These are phyloP conservation scores for Pneumocystis wakefieldiae DNA, from an alignment of 1,139 yeast genomes.

Conservation along the genomic window DNA sequence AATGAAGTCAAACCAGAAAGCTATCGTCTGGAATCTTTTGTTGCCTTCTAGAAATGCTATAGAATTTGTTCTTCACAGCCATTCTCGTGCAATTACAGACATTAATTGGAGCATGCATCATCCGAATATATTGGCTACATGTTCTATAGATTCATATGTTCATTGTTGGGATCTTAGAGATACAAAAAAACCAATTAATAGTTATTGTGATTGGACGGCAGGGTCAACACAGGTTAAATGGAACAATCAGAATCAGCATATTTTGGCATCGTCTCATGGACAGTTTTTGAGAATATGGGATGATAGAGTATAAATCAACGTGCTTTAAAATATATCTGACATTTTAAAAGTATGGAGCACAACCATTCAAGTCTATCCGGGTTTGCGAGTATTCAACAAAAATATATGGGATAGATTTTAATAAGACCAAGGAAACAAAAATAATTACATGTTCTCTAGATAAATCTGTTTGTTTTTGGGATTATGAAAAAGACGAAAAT, in stretches of 20 bases:
- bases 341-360: constrained; percentile 40
- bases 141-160: constrained; percentile 78
- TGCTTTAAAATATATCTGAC: neutral
- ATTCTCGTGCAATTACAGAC: constrained; percentile 86
- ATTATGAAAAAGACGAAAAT: constrained; percentile 31
- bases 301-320: constrained; percentile 28
- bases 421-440: constrained; percentile 40
- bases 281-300: constrained; percentile 77
- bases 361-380: constrained; percentile 49
- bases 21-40: constrained; percentile 80
- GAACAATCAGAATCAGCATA: constrained; percentile 62
- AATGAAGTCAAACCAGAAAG: constrained; percentile 63
- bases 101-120: constrained; percentile 78
- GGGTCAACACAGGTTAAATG: constrained; percentile 92
- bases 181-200: constrained; percentile 52
- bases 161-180: constrained; percentile 83
- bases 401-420: constrained; percentile 78
- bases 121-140: constrained; percentile 84
- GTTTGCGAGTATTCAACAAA: constrained; percentile 58
- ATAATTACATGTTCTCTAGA: constrained; percentile 78
- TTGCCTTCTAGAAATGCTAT: constrained; percentile 66
- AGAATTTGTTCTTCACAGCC: constrained; percentile 74
- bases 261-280: constrained; percentile 78
- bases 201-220: constrained; percentile 87
- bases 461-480: constrained; percentile 77